Conservation (phyloP, 495 filamentous ascomycete species). For the Lasiosphaeria hispida region DNA sequence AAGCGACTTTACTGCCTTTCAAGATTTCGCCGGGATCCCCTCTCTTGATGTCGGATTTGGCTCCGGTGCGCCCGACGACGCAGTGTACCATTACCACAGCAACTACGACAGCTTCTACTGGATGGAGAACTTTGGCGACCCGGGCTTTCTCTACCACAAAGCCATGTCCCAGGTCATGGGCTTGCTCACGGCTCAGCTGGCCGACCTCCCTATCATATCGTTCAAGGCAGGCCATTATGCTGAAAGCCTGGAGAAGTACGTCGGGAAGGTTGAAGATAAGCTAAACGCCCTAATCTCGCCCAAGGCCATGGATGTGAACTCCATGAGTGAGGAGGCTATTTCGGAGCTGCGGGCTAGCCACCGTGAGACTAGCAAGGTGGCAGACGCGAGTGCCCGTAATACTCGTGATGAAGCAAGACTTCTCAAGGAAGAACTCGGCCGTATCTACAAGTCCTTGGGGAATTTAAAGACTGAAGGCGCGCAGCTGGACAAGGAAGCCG, state of each 20-base stretch:
- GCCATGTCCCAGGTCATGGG: slow-evolving; percentile 76
- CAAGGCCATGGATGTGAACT: slow-evolving; percentile 19
- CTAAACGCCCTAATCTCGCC: slow-evolving; percentile 32
- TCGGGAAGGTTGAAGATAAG: slow-evolving; percentile 65
- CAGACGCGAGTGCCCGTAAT: slow-evolving; percentile 34
- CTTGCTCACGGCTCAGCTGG: slow-evolving; percentile 74
- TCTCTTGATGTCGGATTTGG: slow-evolving; percentile 82
- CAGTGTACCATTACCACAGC: slow-evolving; percentile 78
- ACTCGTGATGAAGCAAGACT: slow-evolving; percentile 29
- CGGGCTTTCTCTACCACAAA: slow-evolving; percentile 78
- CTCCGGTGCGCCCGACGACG: slow-evolving; percentile 38
- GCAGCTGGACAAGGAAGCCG: slow-evolving; percentile 59
- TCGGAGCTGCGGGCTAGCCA: slow-evolving; percentile 54
- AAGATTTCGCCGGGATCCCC: slow-evolving; percentile 84
- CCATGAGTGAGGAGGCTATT: slow-evolving; percentile 38
- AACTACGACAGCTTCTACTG: slow-evolving; percentile 93
- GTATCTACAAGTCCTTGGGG: slow-evolving; percentile 45
- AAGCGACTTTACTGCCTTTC: slow-evolving; percentile 89
- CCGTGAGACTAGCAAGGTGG: slow-evolving; percentile 39
- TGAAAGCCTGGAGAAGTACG: slow-evolving; percentile 58
- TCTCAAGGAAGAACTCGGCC: slow-evolving; percentile 46
- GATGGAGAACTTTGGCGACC: slow-evolving; percentile 81
- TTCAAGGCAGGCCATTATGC: slow-evolving; percentile 78
- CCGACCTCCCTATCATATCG: slow-evolving; percentile 73
- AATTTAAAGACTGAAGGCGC: slow-evolving; percentile 57